Conservation (phyloP, 2,329 filamentous ascomycete species). For the Helotiales sp. region DNA sequence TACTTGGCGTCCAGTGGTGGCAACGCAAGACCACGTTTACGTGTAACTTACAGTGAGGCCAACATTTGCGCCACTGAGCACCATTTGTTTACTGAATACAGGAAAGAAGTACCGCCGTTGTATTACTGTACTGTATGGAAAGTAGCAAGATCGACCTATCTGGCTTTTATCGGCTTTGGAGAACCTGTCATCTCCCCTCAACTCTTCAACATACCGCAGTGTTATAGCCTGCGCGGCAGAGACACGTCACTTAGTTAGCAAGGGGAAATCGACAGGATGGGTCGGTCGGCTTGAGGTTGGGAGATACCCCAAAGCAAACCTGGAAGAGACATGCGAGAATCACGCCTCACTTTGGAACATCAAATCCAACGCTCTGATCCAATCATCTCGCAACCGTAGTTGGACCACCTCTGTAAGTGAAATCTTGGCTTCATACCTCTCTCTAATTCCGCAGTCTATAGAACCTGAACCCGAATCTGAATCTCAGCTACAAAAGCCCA, state of each 20-base stretch:
- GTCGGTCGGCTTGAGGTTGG: neutral
- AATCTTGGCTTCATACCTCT: neutral
- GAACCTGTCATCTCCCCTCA: neutral
- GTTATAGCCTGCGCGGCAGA: neutral
- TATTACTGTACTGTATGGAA: too few species aligned
- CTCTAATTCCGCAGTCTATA: neutral
- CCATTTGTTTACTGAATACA: neutral
- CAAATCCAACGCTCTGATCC: neutral
- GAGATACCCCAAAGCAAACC: neutral
- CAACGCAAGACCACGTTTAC: neutral
- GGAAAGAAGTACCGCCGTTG: too few species aligned
- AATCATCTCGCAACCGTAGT: neutral
- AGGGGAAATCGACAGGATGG: neutral
- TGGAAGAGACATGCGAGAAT: neutral
- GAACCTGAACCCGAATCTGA: neutral
- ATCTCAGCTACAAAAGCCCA: neutral
- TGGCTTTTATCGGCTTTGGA: neutral
- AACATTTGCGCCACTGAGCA: neutral
- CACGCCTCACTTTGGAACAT: neutral
- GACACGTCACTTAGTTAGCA: neutral
- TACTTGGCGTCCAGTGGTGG: neutral
- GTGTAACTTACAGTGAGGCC: neutral
- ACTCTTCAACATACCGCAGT: neutral
- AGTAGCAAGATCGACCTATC: neutral
- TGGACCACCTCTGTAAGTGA: too few species aligned